These are phyloP conservation scores for Paraphoma sp. DNA, from an alignment of 2,329 filamentous ascomycete species.

Conservation along the genomic window DNA sequence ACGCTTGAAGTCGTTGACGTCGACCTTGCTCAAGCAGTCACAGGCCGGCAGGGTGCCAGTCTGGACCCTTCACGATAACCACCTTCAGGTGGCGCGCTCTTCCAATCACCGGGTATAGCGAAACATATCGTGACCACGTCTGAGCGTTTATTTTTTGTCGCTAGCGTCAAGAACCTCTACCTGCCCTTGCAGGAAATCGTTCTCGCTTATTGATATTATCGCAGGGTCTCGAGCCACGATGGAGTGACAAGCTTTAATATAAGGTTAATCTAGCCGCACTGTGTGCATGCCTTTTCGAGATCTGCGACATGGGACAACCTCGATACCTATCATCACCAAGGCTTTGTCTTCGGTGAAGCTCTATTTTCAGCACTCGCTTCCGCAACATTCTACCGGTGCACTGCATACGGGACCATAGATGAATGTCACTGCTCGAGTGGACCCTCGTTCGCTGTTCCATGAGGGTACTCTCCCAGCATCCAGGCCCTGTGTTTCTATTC, in stretches of 20 bases:
- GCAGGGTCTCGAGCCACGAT: conserved; percentile 28
- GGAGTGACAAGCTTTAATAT: conserved; percentile 49
- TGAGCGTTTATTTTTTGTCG: conserved; percentile 41
- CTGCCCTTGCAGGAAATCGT: conserved; percentile 37
- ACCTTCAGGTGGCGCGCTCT: conserved; percentile 3
- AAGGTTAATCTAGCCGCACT: conserved; percentile 49
- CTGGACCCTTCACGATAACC: conserved; percentile 31
- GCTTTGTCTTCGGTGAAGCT: conserved; percentile 14
- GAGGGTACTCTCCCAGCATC: conserved; percentile 18
- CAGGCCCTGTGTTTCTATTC: conserved; percentile 40
- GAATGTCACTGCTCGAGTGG: conserved; percentile 24
- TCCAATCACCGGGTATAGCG: conserved; percentile 16
- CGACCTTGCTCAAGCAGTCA: conserved; percentile 27
- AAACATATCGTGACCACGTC: conserved; percentile 19
- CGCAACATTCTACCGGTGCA: conserved; percentile 26
- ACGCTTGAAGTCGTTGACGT: conserved; percentile 18
- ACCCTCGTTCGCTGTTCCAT: conserved; percentile 15
- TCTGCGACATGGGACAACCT: conserved; percentile 38
- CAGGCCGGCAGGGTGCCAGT: conserved; percentile 26
- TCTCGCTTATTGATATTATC: conserved; percentile 36
- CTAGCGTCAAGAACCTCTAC: conserved; percentile 21
- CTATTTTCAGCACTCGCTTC: conserved; percentile 40
- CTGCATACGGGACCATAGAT: conserved; percentile 37
- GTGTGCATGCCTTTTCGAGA: conserved; percentile 41
- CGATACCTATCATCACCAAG: conserved; percentile 23